These are phyloP conservation scores for Mortierella sp. DNA, from an alignment of 371 early-diverging fungal genomes.

Conservation along the genomic window DNA sequence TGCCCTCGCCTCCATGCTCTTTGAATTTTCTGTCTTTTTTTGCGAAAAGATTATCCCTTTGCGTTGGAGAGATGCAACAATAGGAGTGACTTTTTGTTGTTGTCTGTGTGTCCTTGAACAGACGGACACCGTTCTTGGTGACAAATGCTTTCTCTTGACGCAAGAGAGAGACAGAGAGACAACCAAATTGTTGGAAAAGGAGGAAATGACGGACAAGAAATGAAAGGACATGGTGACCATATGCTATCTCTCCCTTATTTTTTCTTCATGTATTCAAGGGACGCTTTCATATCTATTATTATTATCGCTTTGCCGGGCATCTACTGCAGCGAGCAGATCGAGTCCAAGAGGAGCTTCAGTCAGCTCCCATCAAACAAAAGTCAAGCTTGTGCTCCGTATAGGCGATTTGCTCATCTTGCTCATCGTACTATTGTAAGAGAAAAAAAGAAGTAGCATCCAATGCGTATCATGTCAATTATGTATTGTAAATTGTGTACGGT, in stretches of 20 bases:
- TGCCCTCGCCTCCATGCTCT: neutral
- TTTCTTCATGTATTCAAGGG: neutral
- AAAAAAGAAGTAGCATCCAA: neutral
- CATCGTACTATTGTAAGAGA: constrained; percentile 2
- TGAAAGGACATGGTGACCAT: neutral
- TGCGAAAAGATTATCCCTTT: neutral
- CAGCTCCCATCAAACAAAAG: neutral
- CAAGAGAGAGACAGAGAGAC: neutral
- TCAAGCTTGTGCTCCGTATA: neutral
- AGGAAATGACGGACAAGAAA: no score
- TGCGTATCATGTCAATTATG: neutral
- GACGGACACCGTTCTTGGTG: neutral
- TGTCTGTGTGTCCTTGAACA: no score
- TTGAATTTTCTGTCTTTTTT: neutral
- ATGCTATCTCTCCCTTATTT: neutral
- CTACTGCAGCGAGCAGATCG: neutral
- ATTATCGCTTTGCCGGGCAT: no score
- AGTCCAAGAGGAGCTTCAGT: constrained; percentile 2
- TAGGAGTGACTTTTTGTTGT: neutral
- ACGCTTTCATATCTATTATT: no score
- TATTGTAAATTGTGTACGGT: neutral
- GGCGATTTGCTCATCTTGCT: constrained; percentile 6
- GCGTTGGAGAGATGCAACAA: neutral
- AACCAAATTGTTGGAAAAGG: constrained; percentile 10
- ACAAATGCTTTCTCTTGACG: neutral